Evolutionary conservation across 78 protist species (phyloP), one percentile per base, ranked within the genome.

Genomic region (Fonticula alba): DNA sequence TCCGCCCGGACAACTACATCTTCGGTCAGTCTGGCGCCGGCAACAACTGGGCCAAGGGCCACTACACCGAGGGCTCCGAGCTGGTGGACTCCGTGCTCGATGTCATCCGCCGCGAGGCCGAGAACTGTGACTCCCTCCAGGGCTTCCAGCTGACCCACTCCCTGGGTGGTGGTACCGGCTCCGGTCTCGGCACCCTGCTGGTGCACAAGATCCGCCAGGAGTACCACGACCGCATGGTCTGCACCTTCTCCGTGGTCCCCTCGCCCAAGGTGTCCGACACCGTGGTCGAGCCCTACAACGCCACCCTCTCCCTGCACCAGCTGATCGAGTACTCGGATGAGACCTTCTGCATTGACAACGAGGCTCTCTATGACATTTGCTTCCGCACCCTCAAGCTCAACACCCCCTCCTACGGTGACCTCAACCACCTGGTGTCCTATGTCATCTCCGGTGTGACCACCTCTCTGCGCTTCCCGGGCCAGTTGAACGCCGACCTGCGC

Each of bases 161-260:
- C 20, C 84, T 96, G 41, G 99, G 99, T 38, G 99, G 99, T 47
- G 99, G 99, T 38, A 96, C 99, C 33, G 99, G 99, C 52, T 89
- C 98, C 20, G 77, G 80, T 58, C 57, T 84, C 75, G 91, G 90
- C 56, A 84, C 94, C 32, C 80, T 88, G 27, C 75, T 88, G 53
- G 72, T 86, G 56, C 67, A 82, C 51, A 79, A 82, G 65, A 80
- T 87, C 66, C 85, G 89, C 49, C 96, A 91, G 65, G 97, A 94
- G 71, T 91, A 72, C 77, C 95, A 95, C 66, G 96, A 92, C 74
- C 84, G 96, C 56, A 87, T 90, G 82, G 84, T 92, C 89, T 55
- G 73, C 75, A 88, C 96, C 27, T 92, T 83, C 86, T 84, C 97
- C 13, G 94, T 92, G 24, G 83, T 88, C 38, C 99, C 99, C 29